Conservation (phyloP, 2,329 filamentous ascomycete species). For the Verticillium alfalfae region DNA sequence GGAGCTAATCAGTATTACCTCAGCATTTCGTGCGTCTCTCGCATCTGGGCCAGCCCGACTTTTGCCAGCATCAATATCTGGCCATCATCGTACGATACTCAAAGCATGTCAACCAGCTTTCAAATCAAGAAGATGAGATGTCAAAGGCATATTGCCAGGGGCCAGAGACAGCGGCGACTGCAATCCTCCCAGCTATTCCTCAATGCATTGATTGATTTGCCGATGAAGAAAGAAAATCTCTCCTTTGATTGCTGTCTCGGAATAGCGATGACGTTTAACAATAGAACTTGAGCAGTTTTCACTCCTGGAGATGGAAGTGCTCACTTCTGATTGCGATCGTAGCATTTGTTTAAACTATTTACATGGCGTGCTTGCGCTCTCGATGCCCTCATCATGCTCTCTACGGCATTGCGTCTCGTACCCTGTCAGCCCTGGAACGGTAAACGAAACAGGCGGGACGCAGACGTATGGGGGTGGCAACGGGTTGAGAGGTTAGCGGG, state of each 20-base stretch:
- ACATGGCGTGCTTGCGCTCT: neutral
- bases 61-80: neutral
- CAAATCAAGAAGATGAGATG: neutral
- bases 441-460: neutral
- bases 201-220: neutral
- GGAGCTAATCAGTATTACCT: neutral
- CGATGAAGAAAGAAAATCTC: neutral
- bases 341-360: neutral
- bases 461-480: neutral
- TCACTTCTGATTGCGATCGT: neutral
- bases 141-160: neutral
- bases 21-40: neutral
- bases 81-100: neutral
- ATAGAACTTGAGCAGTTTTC: neutral
- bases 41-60: neutral
- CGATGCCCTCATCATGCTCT: neutral
- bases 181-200: neutral
- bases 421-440: neutral
- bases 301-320: neutral
- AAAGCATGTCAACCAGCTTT: neutral
- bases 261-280: neutral
- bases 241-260: neutral
- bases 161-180: neutral
- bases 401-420: neutral
- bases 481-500: neutral